These are phyloP conservation scores for Mallotus japonicus DNA, from an alignment of 441 rosid genomes.

Conservation along the genomic window DNA sequence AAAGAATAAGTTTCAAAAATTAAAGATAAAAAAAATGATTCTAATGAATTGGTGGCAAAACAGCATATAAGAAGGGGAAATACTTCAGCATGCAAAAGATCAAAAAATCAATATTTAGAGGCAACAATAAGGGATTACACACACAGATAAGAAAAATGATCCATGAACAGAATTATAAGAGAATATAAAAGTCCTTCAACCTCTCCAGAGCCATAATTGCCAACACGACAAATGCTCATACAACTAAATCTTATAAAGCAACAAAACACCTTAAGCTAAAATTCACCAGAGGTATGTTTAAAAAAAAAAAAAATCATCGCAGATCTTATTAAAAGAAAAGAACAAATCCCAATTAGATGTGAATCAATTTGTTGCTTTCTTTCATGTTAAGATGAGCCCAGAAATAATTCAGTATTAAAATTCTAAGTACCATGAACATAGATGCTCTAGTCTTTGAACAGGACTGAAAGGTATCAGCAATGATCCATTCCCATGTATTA, in stretches of 20 bases:
- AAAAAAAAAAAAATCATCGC: no score
- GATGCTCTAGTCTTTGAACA: no score
- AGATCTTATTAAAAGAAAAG: no score
- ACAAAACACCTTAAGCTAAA: neutral
- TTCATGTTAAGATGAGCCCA: no score
- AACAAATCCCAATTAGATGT: no score
- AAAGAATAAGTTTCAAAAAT: neutral
- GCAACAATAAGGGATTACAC: neutral
- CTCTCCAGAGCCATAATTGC: neutral
- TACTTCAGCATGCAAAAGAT: neutral
- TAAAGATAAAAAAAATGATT: neutral
- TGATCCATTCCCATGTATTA: neutral
- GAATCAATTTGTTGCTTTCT: no score
- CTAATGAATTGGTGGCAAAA: neutral
- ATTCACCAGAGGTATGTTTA: no score
- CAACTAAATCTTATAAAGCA: neutral
- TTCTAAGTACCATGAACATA: no score
- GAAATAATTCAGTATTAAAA: no score
- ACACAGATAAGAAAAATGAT: neutral
- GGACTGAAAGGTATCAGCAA: no score
- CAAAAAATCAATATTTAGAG: neutral
- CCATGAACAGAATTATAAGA: neutral
- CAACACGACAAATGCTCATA: neutral
- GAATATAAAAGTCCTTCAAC: neutral
- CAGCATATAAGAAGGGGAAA: neutral